Percentiles rank a stretch among this genome's conserved stretches.
These are phyloP conservation scores for Globisporangium cystogenes DNA, from an alignment of 352 stramenopile genomes.

Conservation along the genomic window DNA sequence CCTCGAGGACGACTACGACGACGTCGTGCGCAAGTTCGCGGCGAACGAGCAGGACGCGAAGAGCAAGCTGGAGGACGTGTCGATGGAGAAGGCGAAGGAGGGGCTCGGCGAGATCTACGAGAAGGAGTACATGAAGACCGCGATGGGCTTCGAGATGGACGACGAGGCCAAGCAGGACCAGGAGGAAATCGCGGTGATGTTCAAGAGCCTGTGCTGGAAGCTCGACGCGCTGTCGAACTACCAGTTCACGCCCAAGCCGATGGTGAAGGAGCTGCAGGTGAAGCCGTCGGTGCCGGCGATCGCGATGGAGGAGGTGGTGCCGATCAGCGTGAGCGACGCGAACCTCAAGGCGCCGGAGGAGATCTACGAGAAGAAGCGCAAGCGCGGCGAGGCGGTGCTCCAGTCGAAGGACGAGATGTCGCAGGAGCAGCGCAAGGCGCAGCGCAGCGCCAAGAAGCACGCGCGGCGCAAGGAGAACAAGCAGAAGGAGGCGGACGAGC, in stretches of 20 bases:
- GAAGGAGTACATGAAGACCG: constrained; percentile 95
- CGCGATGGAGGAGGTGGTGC: constrained; percentile 81
- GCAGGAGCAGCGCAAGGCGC: constrained; percentile 81
- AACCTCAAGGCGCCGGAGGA: constrained; percentile 82
- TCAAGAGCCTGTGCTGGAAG: constrained; percentile 94
- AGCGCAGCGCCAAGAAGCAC: constrained; percentile 89
- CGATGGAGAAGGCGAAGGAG: constrained; percentile 90
- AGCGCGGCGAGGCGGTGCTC: constrained; percentile 73
- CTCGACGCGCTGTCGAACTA: constrained; percentile 95
- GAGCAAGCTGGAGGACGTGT: constrained; percentile 90
- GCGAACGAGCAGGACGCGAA: constrained; percentile 69
- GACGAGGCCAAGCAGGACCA: constrained; percentile 90
- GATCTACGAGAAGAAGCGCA: constrained; percentile 85
- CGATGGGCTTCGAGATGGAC: constrained; percentile 90
- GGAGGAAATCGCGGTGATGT: constrained; percentile 93
- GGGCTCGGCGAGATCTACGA: constrained; percentile 94
- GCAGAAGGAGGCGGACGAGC: constrained; percentile 88
- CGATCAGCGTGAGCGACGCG: constrained; percentile 79
- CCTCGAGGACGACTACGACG: constrained; percentile 93
- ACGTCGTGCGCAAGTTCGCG: constrained; percentile 90
- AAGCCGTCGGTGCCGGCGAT: constrained; percentile 78
- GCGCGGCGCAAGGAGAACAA: constrained; percentile 87
- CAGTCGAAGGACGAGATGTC: constrained; percentile 86
- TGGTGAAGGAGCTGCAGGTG: constrained; percentile 89
- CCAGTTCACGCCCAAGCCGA: constrained; percentile 92